phyloP scores from a whole-genome alignment of 164 flowering plant species.

The Saururus chinensis region DNA sequence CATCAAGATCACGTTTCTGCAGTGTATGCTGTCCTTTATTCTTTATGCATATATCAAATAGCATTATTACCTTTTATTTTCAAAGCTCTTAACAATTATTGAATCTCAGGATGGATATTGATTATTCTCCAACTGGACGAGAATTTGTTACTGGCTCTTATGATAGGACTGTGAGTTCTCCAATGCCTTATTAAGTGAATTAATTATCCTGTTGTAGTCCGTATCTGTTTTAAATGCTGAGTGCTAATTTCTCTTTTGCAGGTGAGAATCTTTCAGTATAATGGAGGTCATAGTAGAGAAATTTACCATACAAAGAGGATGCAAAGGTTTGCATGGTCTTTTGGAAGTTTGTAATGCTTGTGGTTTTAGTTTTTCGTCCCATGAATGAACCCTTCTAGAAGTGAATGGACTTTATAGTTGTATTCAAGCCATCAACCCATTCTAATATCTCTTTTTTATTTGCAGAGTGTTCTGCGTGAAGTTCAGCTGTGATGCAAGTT shows the following conservation, averaged over 20 bases:
- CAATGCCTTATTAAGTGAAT: neutral
- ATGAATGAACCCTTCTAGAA: neutral
- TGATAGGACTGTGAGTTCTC: constrained; percentile 75
- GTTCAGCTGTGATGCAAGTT: constrained; percentile 73
- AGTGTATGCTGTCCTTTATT: constrained; percentile 46
- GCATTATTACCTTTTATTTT: neutral
- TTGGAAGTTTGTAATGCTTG: neutral
- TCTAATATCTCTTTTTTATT: constrained; percentile 1
- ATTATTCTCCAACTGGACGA: constrained; percentile 91
- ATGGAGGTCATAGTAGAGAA: constrained; percentile 93
- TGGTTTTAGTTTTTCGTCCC: no score
- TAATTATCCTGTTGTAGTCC: neutral
- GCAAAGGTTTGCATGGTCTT: constrained; percentile 57
- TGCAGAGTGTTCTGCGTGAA: constrained; percentile 82
- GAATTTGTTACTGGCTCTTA: constrained; percentile 98
- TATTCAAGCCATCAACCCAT: neutral
- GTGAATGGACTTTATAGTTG: neutral
- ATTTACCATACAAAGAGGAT: constrained; percentile 94
- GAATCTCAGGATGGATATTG: constrained; percentile 86
- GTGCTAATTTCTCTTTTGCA: constrained; percentile 13
- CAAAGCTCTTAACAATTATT: neutral
- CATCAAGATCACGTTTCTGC: constrained; percentile 93
- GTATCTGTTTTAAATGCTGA: neutral
- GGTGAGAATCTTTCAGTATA: constrained; percentile 83
- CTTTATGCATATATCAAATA: neutral